Conservation (phyloP, 1,284 basidiomycete species). For the Puccinia coronata region DNA sequence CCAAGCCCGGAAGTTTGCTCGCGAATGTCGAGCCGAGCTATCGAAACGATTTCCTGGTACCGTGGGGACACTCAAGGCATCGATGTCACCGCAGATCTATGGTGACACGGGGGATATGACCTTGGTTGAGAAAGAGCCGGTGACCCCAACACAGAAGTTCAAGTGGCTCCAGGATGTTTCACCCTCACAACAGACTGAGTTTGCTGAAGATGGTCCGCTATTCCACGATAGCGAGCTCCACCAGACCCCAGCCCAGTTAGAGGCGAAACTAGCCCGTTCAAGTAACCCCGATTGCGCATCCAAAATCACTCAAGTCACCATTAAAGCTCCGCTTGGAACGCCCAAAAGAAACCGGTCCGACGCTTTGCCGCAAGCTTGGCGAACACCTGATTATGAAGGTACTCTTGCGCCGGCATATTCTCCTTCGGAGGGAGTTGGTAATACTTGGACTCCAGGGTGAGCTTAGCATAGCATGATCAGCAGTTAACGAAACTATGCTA, state of each 20-base stretch:
- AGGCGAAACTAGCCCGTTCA: neutral
- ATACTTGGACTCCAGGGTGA: neutral
- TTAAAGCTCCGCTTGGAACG: neutral
- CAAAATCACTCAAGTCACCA: neutral
- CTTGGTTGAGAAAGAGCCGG: neutral
- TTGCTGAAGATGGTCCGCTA: neutral
- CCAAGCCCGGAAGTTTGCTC: conserved; percentile 59
- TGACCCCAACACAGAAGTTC: conserved; percentile 7
- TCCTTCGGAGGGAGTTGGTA: neutral
- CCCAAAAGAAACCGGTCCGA: neutral
- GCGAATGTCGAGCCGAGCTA: conserved; percentile 59
- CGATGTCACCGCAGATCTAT: conserved; percentile 4
- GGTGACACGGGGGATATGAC: neutral
- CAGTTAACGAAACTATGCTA: neutral
- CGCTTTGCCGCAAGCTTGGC: conserved; percentile 10
- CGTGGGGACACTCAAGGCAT: neutral
- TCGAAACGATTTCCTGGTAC: conserved; percentile 58
- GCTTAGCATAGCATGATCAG: neutral
- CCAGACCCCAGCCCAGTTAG: conserved; percentile 5
- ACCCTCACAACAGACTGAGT: conserved; percentile 2
- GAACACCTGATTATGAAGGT: conserved; percentile 27
- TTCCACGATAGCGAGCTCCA: neutral
- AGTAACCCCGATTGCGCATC: neutral
- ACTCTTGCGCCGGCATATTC: conserved; percentile 24
- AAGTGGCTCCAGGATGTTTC: neutral